Percentiles rank a stretch among this genome's conserved stretches.
Evolutionary conservation across 352 stramenopile genomes (phyloP).

Genomic region (Aphanomyces invadans): DNA sequence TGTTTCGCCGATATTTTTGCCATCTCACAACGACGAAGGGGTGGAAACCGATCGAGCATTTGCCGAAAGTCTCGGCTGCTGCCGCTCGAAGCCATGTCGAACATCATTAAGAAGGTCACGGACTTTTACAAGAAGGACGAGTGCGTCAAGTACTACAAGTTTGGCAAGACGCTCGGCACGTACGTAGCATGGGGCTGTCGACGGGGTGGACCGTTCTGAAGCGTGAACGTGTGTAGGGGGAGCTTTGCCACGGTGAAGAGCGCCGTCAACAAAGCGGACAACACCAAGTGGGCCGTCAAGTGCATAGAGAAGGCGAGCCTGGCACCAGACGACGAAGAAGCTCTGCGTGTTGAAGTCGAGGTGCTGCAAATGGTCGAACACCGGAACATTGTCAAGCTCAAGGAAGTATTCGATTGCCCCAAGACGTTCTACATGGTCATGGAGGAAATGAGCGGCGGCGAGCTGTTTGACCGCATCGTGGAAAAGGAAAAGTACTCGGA

Average conservation of each 20-base stretch:
- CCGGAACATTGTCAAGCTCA: constrained; percentile 81
- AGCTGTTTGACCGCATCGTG: constrained; percentile 91
- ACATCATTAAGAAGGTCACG: constrained; percentile 78
- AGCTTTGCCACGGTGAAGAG: constrained; percentile 84
- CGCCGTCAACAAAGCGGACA: constrained; percentile 67
- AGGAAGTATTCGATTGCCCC: constrained; percentile 81
- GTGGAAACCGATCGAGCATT: background rate
- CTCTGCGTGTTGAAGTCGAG: constrained; percentile 72
- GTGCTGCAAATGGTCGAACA: constrained; percentile 79
- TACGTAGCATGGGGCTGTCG: constrained; percentile 31
- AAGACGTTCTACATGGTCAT: constrained; percentile 91
- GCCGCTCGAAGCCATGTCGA: constrained; percentile 38
- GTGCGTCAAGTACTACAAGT: constrained; percentile 85
- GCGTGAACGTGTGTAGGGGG: constrained; percentile 35
- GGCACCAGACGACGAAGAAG: constrained; percentile 72
- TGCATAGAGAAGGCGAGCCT: constrained; percentile 79
- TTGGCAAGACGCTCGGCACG: constrained; percentile 83
- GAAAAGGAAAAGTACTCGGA: constrained; percentile 89
- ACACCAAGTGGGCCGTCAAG: constrained; percentile 73
- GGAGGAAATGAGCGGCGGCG: constrained; percentile 85
- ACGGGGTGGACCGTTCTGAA: background rate
- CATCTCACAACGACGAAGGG: background rate
- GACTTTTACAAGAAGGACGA: constrained; percentile 86
- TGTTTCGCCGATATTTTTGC: background rate
- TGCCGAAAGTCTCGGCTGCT: background rate